Evolutionary conservation across 257 asterid species (phyloP).

Genomic region (Pogostemon cablin): DNA sequence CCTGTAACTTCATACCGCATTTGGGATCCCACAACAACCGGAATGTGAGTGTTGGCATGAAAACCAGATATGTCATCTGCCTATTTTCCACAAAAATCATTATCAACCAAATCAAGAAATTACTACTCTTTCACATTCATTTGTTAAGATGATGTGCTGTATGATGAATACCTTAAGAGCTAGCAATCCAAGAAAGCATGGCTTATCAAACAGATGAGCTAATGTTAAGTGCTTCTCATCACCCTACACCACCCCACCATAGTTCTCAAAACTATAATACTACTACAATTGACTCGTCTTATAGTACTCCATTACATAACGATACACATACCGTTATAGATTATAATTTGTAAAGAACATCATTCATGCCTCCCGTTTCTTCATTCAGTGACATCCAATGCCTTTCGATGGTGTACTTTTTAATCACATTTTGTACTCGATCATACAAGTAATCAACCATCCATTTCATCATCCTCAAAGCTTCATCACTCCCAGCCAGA

Average conservation of each 20-base stretch:
- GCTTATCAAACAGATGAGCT: slow-evolving; percentile 96
- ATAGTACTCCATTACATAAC: too few relatives aligned
- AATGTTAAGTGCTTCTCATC: slow-evolving; percentile 68
- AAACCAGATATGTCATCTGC: too few relatives aligned
- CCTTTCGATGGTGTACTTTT: slow-evolving; percentile 67
- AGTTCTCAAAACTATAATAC: background rate
- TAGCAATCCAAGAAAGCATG: slow-evolving; percentile 92
- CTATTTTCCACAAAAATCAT: background rate
- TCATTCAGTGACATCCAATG: slow-evolving; percentile 87
- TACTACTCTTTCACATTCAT: too few relatives aligned
- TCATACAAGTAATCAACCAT: slow-evolving; percentile 81
- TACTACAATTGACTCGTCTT: too few relatives aligned
- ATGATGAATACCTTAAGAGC: slow-evolving; percentile 70
- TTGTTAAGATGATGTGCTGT: too few relatives aligned
- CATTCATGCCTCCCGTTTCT: slow-evolving; percentile 99
- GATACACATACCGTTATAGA: slow-evolving; percentile 53
- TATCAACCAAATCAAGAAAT: too few relatives aligned
- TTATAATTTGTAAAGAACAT: slow-evolving; percentile 72
- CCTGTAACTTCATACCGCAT: too few relatives aligned
- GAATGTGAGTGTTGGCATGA: too few relatives aligned
- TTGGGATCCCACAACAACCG: too few relatives aligned
- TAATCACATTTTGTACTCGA: slow-evolving; percentile 75
- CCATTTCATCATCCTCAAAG: slow-evolving; percentile 63
- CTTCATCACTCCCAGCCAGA: slow-evolving; percentile 55
- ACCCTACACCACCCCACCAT: slow-evolving; percentile 54